Evolutionary conservation across 2,329 filamentous ascomycete genomes (phyloP).

Genomic region (Cladophialophora psammophila): DNA sequence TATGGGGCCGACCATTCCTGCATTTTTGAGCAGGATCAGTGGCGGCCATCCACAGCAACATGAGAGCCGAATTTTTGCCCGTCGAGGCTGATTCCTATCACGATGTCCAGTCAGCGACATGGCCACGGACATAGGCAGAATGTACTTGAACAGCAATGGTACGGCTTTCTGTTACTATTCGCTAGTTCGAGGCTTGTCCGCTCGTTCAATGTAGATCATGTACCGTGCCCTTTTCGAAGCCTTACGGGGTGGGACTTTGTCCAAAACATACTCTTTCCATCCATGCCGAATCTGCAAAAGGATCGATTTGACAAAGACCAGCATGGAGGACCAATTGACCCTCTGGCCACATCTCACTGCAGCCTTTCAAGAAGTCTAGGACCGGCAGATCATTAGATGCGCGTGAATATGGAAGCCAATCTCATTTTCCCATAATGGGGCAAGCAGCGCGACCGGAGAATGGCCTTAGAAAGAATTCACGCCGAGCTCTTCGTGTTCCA

Average conservation of each 20-base stretch:
- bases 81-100: neutral
- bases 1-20: neutral
- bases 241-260: neutral
- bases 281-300: neutral
- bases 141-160: neutral
- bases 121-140: neutral
- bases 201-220: neutral
- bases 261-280: neutral
- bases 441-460: neutral
- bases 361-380: neutral
- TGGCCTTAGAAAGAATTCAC: neutral
- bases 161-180: neutral
- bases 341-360: neutral
- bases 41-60: slow-evolving; percentile 1
- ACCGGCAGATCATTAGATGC: neutral
- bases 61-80: neutral
- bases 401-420: neutral
- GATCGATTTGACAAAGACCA: neutral
- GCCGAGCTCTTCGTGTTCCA: neutral
- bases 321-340: neutral
- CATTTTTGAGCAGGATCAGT: neutral
- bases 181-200: neutral
- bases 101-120: neutral
- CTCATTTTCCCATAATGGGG: neutral
- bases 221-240: neutral